Conservation (phyloP, 1,284 basidiomycete species). For the Heliocybe sulcata region DNA sequence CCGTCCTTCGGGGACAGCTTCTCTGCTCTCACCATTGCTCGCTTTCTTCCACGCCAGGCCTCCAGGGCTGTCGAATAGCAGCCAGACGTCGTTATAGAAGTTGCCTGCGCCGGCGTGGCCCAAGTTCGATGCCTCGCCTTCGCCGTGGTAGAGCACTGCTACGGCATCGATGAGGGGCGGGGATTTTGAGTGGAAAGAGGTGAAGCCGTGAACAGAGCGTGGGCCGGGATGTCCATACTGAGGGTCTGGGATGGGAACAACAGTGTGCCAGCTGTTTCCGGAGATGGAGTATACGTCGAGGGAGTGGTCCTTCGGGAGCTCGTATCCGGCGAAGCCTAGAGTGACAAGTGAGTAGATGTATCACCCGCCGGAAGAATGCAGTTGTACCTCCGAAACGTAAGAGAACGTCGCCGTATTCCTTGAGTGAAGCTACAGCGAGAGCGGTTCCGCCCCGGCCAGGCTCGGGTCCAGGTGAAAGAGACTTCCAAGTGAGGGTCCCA, state of each 20-base stretch:
- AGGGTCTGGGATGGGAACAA: conserved; percentile 13
- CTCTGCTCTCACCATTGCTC: background rate
- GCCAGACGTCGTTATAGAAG: conserved; percentile 27
- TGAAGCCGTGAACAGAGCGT: conserved; percentile 21
- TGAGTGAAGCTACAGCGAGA: conserved; percentile 14
- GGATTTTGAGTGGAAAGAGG: conserved; percentile 7
- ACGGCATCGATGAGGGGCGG: conserved; percentile 8
- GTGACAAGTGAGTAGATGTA: background rate
- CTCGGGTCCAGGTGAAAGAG: conserved; percentile 26
- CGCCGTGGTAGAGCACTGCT: conserved; percentile 24
- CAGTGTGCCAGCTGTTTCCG: conserved; percentile 16
- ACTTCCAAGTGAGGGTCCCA: conserved; percentile 21
- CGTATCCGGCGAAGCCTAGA: conserved; percentile 23
- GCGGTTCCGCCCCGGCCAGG: conserved; percentile 29
- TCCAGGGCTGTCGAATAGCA: conserved; percentile 9
- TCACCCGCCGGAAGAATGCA: conserved; percentile 9
- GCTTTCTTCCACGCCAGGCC: conserved; percentile 6
- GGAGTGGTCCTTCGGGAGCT: conserved; percentile 18
- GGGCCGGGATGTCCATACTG: conserved; percentile 17
- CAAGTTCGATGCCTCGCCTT: conserved; percentile 21
- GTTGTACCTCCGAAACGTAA: conserved; percentile 15
- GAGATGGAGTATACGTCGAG: conserved; percentile 22
- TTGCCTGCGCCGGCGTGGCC: conserved; percentile 25
- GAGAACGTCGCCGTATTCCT: conserved; percentile 8
- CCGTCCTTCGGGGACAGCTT: conserved; percentile 4